phyloP scores from a whole-genome alignment of 2,329 filamentous ascomycete species.

The Thermoascus crustaceus region DNA sequence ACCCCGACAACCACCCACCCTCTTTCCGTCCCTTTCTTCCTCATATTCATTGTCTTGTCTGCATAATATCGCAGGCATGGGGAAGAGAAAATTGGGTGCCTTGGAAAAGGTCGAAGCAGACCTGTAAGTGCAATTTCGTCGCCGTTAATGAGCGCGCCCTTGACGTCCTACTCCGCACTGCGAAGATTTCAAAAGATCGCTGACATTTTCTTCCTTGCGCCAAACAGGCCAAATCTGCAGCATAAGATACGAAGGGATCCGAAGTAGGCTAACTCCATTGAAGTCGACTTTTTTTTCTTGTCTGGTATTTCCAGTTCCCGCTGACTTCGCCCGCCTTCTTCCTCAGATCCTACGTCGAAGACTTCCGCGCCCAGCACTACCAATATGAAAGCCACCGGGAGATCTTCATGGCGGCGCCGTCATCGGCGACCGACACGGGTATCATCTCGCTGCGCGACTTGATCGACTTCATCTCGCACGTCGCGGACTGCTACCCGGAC shows the following conservation, averaged over 20 bases:
- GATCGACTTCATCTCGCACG: conserved; percentile 88
- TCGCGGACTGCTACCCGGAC: conserved; percentile 84
- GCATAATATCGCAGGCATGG: conserved; percentile 44
- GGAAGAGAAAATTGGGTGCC: conserved; percentile 81
- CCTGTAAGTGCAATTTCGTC: conserved; percentile 46
- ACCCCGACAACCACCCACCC: conserved; percentile 42
- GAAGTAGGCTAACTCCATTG: conserved; percentile 43
- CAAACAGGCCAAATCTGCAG: conserved; percentile 71
- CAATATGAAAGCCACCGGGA: conserved; percentile 89
- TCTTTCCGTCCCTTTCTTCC: conserved; percentile 77
- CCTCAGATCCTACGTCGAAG: conserved; percentile 72
- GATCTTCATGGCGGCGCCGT: conserved; percentile 79
- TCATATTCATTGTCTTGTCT: conserved; percentile 47
- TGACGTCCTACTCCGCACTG: conserved; percentile 14
- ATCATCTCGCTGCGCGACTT: conserved; percentile 81
- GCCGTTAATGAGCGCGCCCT: conserved; percentile 2
- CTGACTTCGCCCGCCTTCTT: conserved; percentile 6
- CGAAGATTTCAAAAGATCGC: conserved; percentile 16
- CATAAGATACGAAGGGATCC: conserved; percentile 88
- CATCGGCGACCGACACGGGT: conserved; percentile 66
- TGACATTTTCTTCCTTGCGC: conserved; percentile 11
- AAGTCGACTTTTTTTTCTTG: no score
- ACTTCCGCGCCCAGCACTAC: conserved; percentile 79
- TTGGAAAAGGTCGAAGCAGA: conserved; percentile 94
- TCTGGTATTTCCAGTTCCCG: no score